Base-by-base conservation (phyloP, 2,329 filamentous ascomycete genomes). In the Cadophora gregata region DNA sequence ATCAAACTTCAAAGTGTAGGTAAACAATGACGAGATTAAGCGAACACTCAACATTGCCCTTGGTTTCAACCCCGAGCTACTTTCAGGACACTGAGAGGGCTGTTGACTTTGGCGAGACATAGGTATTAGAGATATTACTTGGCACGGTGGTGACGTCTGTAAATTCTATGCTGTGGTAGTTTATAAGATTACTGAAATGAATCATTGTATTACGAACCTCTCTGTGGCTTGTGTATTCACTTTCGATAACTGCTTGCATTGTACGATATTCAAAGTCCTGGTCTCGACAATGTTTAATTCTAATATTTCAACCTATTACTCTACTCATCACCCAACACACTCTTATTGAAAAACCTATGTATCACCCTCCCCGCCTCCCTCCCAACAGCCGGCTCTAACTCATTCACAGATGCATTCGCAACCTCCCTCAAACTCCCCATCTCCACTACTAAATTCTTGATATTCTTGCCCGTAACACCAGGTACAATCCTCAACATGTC, bases 401-500 rank as follows among this genome's bases (percentile, higher is more conserved):
- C 91, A 59, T 85, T 85, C 67, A 89, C 84, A n/a, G 83, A 84
- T 87, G 97, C 93, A 79, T 97, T 97, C 36, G 93, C 93, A 71
- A 99, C 84, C 73, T 96, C 93, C 62, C 84, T 82, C 38, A 99
- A 83, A 78, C 88, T 97, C 71, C 90, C 90, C 71, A 90, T 87
- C 76, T 92, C 86, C 24, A 93, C 75, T 38, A 91, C 88, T 55
- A 99, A 74, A 68, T 86, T 88, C 75, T 87, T 88, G 38, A 97
- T 83, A 68, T 92, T 93, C 79, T 93, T 91, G 12, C 89, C 88
- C 38, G 88, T 95, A 16, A 98, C 87, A 0, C 96, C 96, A 0
- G 96, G 96, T 14, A 98, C 89, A 1, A 88, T 86, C 31, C 90
- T 83, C 69, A 99, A 80, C 92, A 98, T 97, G 76, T 98, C 95